These are phyloP conservation scores for Scutellaria barbata DNA, from an alignment of 257 asterid species.

Conservation along the genomic window DNA sequence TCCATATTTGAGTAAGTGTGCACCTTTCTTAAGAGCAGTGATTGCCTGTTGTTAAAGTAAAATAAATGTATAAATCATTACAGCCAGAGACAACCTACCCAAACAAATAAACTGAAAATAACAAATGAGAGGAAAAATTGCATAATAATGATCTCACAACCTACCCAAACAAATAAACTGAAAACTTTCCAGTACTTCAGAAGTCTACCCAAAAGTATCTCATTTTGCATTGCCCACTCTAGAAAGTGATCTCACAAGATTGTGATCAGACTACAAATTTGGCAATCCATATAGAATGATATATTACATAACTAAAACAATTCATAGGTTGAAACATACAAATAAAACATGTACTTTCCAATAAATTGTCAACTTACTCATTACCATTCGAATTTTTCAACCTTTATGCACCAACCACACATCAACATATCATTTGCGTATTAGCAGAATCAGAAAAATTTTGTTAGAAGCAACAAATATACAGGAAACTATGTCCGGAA, in stretches of 20 bases:
- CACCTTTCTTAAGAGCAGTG: conserved; percentile 88
- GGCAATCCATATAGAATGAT: conserved; percentile 8
- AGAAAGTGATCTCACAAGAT: conserved; percentile 2
- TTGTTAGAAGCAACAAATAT: not conserved
- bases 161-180: conserved; percentile 30
- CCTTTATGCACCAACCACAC: conserved; percentile 7
- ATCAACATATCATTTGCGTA: not conserved
- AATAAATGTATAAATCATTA: conserved; percentile 37
- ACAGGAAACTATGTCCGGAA: conserved; percentile 5
- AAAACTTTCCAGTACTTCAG: too few species aligned
- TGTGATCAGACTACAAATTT: not conserved
- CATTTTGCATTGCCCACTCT: not conserved
- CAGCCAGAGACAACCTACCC: conserved; percentile 31
- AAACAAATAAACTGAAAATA: conserved; percentile 15
- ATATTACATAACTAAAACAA: conserved; percentile 1
- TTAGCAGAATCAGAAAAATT: not conserved
- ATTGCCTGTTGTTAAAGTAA: conserved; percentile 63
- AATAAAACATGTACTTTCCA: not conserved
- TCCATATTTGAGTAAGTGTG: conserved; percentile 83
- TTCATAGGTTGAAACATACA: conserved; percentile 8
- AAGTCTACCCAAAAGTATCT: not conserved
- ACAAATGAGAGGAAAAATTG: too few species aligned
- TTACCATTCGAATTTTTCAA: conserved; percentile 2
- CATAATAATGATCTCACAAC: conserved; percentile 11
- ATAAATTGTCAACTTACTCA: not conserved